Evolutionary conservation across 139 green algal species (phyloP).

Genomic region (Nannochloris sp.): DNA sequence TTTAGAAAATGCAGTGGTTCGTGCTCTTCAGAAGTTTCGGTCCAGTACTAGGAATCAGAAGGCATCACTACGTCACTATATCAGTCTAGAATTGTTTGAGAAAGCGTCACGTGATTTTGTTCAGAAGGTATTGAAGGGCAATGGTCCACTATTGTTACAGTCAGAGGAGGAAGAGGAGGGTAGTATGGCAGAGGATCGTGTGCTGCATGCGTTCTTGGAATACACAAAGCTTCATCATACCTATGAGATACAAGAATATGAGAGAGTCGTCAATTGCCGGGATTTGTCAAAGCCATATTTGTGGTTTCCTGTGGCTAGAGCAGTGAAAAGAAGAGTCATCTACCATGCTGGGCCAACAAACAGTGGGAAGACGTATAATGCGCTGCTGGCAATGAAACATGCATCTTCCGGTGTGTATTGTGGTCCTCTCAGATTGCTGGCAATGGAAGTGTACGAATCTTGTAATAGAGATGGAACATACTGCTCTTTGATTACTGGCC

Average conservation of each 20-base stretch:
- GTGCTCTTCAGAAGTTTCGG: no score
- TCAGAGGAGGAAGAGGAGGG: not conserved
- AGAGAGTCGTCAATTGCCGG: not conserved
- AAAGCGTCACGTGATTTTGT: no score
- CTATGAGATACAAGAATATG: not conserved
- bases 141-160: no score
- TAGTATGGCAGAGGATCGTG: not conserved
- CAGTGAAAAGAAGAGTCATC: constrained; percentile 68
- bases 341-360: constrained; percentile 95
- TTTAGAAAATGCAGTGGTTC: no score
- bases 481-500: constrained; percentile 62
- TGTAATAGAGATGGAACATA: constrained; percentile 38
- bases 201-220: not conserved
- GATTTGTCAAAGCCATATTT: constrained; percentile 24
- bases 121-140: no score
- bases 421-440: constrained; percentile 86
- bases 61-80: no score
- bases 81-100: no score
- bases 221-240: not conserved
- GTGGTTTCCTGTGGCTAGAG: constrained; percentile 77
- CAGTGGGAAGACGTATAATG: constrained; percentile 91
- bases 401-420: constrained; percentile 79
- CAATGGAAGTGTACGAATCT: constrained; percentile 75
- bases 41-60: no score
- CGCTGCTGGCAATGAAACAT: constrained; percentile 57